Evolutionary conservation across 345 rosid species (phyloP), one percentile per base, ranked within the genome.

Genomic region (Salix exigua): DNA sequence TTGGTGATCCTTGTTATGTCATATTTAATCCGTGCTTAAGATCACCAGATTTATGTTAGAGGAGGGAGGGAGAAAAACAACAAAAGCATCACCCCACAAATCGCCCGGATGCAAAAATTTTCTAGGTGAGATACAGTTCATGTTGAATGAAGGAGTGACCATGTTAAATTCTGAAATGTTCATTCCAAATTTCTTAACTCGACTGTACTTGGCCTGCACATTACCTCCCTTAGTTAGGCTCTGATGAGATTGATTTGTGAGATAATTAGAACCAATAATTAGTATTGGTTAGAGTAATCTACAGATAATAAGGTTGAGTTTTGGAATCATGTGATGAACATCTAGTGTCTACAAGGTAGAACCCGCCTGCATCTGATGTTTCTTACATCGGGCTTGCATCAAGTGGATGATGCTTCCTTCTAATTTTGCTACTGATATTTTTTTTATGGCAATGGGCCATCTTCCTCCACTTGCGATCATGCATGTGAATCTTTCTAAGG

Each of bases 401-500:
- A 71, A 71, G 58, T 40, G 73, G 79, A 83, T 28, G 72, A 61
- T 35, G 55, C 18, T 55, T 73, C 37, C 60, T 55, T 78, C 75
- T 19, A 38, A 67, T 31, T 77, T n/a, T 6, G 46, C 13, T n/a
- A 63, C 21, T 35, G 7, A 37, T 25, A 28, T 5, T 35, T 5
- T 35, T 33, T 35, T 5, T 35, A 5, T 4, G 74, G 76, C 16
- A 62, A 70, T 46, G 79, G 81, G 82, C 70, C 84, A 63, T 75
- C 80, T 55, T 82, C 63, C 78, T 68, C 87, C 70, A 84, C 81
- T 84, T 79, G 77, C 80, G 70, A 84, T 76, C 80, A 78, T 80
- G 89, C 83, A 60, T 69, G 78, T 78, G 89, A 85, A 86, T 90
- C 73, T 85, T 71, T 51, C 64, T 55, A 60, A 19, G 9, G 33